Evolutionary conservation across 176 grass and related monocot genomes (phyloP).

Genomic region (Oryza rufipogon): DNA sequence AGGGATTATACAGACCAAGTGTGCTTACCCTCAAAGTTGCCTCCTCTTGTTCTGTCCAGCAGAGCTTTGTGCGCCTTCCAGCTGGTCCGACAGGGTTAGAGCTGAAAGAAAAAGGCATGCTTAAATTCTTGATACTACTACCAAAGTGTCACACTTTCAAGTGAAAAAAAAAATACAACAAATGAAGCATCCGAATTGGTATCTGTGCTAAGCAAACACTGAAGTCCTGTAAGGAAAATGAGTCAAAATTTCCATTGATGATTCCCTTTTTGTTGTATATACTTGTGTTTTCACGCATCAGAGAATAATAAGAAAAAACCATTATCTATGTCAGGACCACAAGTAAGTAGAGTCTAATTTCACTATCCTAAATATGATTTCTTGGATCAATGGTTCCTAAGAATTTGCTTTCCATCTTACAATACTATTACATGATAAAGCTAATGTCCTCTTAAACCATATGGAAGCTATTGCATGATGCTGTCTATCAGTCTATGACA

Average conservation of each 20-base stretch:
- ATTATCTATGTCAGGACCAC: background rate
- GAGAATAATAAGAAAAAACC: background rate
- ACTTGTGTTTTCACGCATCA: background rate
- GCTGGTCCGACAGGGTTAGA: slow-evolving; percentile 44
- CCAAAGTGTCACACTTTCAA: background rate
- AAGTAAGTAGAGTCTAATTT: background rate
- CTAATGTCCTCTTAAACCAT: slow-evolving; percentile 1
- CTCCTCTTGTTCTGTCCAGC: slow-evolving; percentile 65
- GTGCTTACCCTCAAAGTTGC: slow-evolving; percentile 56
- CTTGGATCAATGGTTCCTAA: background rate
- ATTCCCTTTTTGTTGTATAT: background rate
- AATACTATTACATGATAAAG: background rate
- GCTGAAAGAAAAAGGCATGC: slow-evolving; percentile 51
- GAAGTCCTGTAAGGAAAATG: background rate
- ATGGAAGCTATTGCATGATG: background rate
- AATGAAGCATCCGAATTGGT: slow-evolving; percentile 6
- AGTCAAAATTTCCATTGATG: background rate
- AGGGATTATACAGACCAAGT: background rate
- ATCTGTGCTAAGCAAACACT: background rate
- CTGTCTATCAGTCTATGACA: background rate
- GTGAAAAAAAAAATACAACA: background rate
- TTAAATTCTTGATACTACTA: slow-evolving; percentile 16
- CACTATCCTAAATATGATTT: background rate
- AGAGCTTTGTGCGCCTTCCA: slow-evolving; percentile 53
- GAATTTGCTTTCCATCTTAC: background rate